phyloP scores from a whole-genome alignment of 306 rosid species.

The Citrullus mucosospermus region DNA sequence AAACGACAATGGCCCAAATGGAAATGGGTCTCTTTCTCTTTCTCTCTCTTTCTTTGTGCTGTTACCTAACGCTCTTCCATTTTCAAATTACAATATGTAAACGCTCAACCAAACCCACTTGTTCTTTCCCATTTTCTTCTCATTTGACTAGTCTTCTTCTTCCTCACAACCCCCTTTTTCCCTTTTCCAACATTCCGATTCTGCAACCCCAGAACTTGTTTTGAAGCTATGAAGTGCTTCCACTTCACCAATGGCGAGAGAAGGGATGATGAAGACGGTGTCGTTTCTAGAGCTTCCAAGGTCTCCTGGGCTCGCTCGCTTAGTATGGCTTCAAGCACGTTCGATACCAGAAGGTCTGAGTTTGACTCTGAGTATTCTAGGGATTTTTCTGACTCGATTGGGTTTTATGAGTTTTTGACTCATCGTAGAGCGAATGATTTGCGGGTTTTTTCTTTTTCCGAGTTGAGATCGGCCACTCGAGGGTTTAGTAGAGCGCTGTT shows the following conservation, averaged over 20 bases:
- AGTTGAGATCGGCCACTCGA: conserved; percentile 64
- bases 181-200: not conserved
- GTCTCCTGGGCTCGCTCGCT: conserved; percentile 91
- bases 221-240: conserved; percentile 60
- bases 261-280: conserved; percentile 29
- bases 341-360: conserved; percentile 56
- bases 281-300: conserved; percentile 41
- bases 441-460: conserved; percentile 55
- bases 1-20: conserved; percentile 9
- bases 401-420: conserved; percentile 42
- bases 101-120: conserved; percentile 5
- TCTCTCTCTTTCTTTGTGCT: not conserved
- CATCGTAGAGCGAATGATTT: conserved; percentile 67
- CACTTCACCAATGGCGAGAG: conserved; percentile 53
- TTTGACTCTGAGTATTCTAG: conserved; percentile 41
- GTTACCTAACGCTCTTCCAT: not conserved
- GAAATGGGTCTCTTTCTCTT: not conserved
- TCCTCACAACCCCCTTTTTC: not conserved
- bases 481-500: conserved; percentile 57
- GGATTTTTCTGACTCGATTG: conserved; percentile 46
- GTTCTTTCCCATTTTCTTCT: not conserved
- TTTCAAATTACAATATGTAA: conserved; percentile 1
- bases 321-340: conserved; percentile 64
- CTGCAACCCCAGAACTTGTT: not conserved
- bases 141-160: conserved; percentile 12